Conservation (phyloP, 2,329 filamentous ascomycete genomes). For the Didymella segeticola region DNA sequence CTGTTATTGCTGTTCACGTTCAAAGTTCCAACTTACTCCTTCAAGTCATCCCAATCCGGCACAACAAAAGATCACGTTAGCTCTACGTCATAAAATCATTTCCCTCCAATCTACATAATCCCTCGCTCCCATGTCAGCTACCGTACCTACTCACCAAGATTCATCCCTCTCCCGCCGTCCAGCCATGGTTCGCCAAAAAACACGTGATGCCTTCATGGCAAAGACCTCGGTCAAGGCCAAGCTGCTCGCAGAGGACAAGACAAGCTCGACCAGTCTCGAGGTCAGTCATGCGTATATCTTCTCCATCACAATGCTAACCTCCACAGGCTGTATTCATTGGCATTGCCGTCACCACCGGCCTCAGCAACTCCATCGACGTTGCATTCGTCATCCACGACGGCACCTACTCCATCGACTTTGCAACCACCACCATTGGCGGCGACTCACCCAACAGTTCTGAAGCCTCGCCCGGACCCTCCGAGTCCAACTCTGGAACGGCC, state of each 20-base stretch:
- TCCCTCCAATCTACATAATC: background rate
- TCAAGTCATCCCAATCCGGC: too few species aligned
- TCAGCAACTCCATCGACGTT: constrained; percentile 59
- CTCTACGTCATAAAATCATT: constrained; percentile 16
- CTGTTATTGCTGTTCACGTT: too few species aligned
- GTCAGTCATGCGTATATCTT: constrained; percentile 9
- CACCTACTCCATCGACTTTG: constrained; percentile 77
- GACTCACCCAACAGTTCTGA: constrained; percentile 4
- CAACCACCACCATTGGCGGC: constrained; percentile 50
- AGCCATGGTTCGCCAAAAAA: constrained; percentile 27
- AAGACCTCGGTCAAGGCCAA: constrained; percentile 31
- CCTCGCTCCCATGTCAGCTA: constrained; percentile 8
- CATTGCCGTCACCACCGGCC: constrained; percentile 63
- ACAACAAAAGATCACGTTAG: constrained; percentile 17
- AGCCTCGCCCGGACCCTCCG: constrained; percentile 12
- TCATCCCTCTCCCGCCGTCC: constrained; percentile 13
- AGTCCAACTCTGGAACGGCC: constrained; percentile 14
- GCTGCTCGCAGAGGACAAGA: constrained; percentile 22
- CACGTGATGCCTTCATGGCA: constrained; percentile 36
- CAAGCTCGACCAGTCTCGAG: constrained; percentile 22
- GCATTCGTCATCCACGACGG: constrained; percentile 73
- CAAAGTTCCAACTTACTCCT: too few species aligned
- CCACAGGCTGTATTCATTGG: constrained; percentile 62
- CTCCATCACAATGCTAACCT: background rate
- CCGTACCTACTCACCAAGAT: background rate